Conservation (phyloP, 305 asterid genomes). For the Solanum aculeatissimum region DNA sequence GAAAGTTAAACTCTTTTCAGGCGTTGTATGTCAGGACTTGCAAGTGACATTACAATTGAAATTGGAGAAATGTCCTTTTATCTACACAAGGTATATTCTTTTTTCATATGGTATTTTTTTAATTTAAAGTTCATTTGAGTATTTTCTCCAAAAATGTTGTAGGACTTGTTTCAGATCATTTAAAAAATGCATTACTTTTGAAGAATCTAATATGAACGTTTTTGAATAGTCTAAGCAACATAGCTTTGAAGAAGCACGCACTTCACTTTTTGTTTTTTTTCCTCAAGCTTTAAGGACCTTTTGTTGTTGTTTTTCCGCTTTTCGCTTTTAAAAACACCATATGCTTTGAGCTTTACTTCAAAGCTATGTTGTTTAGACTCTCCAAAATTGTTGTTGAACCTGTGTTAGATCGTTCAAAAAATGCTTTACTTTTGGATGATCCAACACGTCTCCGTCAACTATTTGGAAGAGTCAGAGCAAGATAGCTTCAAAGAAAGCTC, state of each 20-base stretch:
- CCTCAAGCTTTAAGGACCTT: too few relatives aligned
- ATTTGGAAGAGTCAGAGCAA: neutral
- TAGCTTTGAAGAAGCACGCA: too few relatives aligned
- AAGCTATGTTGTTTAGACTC: neutral
- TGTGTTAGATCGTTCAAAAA: neutral
- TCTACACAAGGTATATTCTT: constrained; percentile 65
- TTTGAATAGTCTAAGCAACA: too few relatives aligned
- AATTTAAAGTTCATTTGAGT: neutral
- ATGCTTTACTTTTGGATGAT: neutral
- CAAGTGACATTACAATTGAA: constrained; percentile 68
- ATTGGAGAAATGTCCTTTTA: constrained; percentile 79
- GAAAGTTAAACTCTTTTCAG: constrained; percentile 29
- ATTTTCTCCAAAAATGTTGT: neutral
- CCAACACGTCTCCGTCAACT: neutral
- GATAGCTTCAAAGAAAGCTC: neutral
- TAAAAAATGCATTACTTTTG: neutral
- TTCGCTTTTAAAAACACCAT: too few relatives aligned
- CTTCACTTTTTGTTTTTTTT: too few relatives aligned
- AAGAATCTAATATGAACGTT: too few relatives aligned
- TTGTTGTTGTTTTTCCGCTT: too few relatives aligned
- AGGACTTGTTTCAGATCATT: neutral
- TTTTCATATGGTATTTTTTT: neutral
- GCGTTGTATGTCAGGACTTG: constrained; percentile 71
- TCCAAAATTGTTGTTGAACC: neutral
- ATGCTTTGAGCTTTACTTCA: neutral